Evolutionary conservation across 140 eudicot species (phyloP), one percentile per base, ranked within the genome.

Genomic region (Senecio squalidus): DNA sequence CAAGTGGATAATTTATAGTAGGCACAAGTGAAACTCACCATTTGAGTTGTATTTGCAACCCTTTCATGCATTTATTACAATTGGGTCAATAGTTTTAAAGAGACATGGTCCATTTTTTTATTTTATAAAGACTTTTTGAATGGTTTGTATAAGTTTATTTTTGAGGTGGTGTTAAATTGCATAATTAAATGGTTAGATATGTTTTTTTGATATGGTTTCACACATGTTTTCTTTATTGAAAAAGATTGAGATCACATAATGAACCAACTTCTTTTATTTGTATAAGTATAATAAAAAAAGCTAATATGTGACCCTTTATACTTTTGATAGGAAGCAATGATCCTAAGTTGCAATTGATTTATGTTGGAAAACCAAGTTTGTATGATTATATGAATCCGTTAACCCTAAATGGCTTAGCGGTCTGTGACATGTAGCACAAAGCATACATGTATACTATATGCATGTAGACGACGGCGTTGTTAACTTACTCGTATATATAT

Each of bases 31-130:
- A 78, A 51, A 73, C 41, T 52, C 26, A 33, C 46, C 68, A 55
- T 41, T 68, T 34, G 66, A 64, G 25, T 45, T 39, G 38, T 56
- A 64, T 61, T 49, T 55, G 68, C 30, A 75, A 68, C 63, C 51
- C 64, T 66, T 69, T 65, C 76, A 59, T 45, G 80, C 73, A 79
- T 79, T 79, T 55, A 74, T 79, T 67, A 57, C 60, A 30, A 52
- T 68, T 72, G 84, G 84, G 84, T 60, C 75, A 60, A 60, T 36
- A 31, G 64, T 71, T 55, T n/a, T 34, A 30, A 45, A 62, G 20
- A 20, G 15, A 24, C n/a, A 62, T 74, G 76, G 80, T 68, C 80
- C 80, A 75, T 36, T 48, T 53, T 50, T 22, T 36, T 34, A 74
- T 62, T 51, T 55, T 64, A n/a, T 59, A 31, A 38, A 44, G 29